Percentiles rank a stretch among this genome's conserved stretches.
phyloP scores from a whole-genome alignment of 2,329 filamentous ascomycete genomes.

The Fonsecaea nubica region DNA sequence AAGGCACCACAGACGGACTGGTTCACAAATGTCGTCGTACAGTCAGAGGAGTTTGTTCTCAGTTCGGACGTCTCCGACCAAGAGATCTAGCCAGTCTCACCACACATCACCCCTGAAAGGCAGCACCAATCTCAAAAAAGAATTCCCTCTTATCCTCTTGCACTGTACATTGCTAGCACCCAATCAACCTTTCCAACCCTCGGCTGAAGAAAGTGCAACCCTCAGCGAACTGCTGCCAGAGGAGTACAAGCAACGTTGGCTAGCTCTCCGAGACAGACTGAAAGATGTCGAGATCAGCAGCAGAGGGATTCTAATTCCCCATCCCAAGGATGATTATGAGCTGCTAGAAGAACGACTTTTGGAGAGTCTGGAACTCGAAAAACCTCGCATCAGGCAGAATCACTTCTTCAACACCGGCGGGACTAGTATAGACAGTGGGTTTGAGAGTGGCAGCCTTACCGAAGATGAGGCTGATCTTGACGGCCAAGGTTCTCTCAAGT shows the following conservation, averaged over 20 bases:
- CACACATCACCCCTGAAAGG: conserved; percentile 29
- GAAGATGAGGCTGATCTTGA: conserved; percentile 44
- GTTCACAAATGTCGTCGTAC: conserved; percentile 36
- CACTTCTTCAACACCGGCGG: conserved; percentile 57
- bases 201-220: conserved; percentile 47
- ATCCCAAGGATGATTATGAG: conserved; percentile 68
- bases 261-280: conserved; percentile 62
- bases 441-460: conserved; percentile 47
- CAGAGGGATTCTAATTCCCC: conserved; percentile 66
- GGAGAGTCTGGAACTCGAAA: conserved; percentile 64
- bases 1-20: conserved; percentile 39
- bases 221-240: conserved; percentile 59
- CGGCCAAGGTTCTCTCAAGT: conserved; percentile 43
- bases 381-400: conserved; percentile 63
- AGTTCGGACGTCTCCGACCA: conserved; percentile 35
- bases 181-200: conserved; percentile 55
- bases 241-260: conserved; percentile 54
- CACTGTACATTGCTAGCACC: conserved; percentile 66
- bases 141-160: conserved; percentile 65
- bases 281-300: conserved; percentile 61
- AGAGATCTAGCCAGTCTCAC: conserved; percentile 31
- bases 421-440: conserved; percentile 39
- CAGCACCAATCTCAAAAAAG: conserved; percentile 49
- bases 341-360: conserved; percentile 67
- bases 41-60: conserved; percentile 35